These are phyloP conservation scores for Malassezia cuniculi DNA, from an alignment of 1,284 basidiomycete genomes.

Conservation along the genomic window DNA sequence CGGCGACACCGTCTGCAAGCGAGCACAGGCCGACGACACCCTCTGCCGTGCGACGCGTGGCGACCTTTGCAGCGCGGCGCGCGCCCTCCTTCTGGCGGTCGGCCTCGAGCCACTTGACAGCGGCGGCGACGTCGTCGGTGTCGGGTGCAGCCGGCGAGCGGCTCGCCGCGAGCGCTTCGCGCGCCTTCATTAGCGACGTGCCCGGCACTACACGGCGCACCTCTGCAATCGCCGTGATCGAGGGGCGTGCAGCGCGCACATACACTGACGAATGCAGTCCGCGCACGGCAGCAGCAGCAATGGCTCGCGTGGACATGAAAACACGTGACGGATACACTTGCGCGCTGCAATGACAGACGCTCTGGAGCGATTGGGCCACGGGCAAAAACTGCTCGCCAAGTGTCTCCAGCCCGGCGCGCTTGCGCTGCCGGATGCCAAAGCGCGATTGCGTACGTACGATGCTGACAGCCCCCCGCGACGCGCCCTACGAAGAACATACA, in stretches of 20 bases:
- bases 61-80: constrained; percentile 70
- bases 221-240: constrained; percentile 67
- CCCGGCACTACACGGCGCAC: constrained; percentile 60
- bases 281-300: neutral
- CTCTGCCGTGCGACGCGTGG: constrained; percentile 59
- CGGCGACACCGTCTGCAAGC: constrained; percentile 52
- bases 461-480: constrained; percentile 24
- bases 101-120: constrained; percentile 66
- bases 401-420: constrained; percentile 14
- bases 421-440: constrained; percentile 13
- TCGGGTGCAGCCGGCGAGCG: constrained; percentile 16
- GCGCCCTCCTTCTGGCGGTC: constrained; percentile 61
- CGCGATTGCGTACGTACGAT: constrained; percentile 10
- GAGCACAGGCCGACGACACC: constrained; percentile 67
- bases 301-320: no score
- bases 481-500: constrained; percentile 30
- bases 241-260: constrained; percentile 15
- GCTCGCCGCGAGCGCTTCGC: constrained; percentile 65
- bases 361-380: constrained; percentile 10
- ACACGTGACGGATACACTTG: no score
- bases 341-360: constrained; percentile 8
- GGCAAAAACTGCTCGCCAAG: constrained; percentile 10
- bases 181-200: constrained; percentile 72
- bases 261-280: neutral
- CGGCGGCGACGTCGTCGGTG: constrained; percentile 61